Evolutionary conservation across 257 asterid genomes (phyloP).

Genomic region (Primulina huaijiensis): DNA sequence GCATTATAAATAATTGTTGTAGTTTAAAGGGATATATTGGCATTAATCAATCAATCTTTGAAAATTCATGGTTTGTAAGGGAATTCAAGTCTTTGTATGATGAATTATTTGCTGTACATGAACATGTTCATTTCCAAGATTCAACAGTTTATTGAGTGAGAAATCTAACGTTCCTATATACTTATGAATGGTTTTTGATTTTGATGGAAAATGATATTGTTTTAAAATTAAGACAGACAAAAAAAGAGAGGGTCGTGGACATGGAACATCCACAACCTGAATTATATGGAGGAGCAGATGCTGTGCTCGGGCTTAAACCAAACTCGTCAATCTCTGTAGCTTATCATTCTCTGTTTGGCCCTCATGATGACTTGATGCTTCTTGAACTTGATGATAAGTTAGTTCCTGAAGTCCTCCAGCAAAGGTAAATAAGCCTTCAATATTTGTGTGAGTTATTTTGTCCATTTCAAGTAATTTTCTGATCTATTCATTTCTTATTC

Average conservation of each 20-base stretch:
- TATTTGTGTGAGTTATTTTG: constrained; percentile 14
- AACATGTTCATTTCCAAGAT: background rate
- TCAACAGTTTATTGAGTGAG: no score
- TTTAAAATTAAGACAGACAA: no score
- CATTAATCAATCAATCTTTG: background rate
- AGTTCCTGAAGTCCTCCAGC: constrained; percentile 64
- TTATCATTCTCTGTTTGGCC: constrained; percentile 70
- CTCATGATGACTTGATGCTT: constrained; percentile 72
- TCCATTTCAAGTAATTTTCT: background rate
- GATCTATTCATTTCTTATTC: constrained; percentile 9
- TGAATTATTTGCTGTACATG: background rate
- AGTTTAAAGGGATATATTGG: background rate
- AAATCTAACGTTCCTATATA: background rate
- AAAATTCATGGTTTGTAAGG: background rate
- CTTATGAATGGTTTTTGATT: no score
- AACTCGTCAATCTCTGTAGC: constrained; percentile 57
- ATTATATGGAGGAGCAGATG: constrained; percentile 64
- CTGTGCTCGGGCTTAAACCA: constrained; percentile 61
- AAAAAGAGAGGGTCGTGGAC: constrained; percentile 33
- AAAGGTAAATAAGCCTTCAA: constrained; percentile 44
- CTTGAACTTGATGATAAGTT: constrained; percentile 86
- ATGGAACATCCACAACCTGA: constrained; percentile 28
- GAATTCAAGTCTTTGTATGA: background rate
- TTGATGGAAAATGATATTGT: background rate
- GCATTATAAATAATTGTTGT: no score